These are phyloP conservation scores for Trichoderma semiorbis DNA, from an alignment of 2,329 filamentous ascomycete genomes.

Conservation along the genomic window DNA sequence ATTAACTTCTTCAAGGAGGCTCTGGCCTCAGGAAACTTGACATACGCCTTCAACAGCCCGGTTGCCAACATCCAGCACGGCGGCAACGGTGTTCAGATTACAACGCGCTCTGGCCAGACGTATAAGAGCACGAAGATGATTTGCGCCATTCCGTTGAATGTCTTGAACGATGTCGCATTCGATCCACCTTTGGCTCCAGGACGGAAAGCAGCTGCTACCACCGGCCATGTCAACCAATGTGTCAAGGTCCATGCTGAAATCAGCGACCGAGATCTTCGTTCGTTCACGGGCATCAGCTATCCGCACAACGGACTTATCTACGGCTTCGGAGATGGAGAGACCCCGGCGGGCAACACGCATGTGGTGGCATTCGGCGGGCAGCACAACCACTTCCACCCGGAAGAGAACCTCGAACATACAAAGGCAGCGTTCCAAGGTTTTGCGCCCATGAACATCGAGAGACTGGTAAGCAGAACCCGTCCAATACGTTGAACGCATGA, in stretches of 20 bases:
- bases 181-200: neutral
- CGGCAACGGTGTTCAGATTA: neutral
- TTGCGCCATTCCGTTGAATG: slow-evolving; percentile 9
- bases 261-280: slow-evolving; percentile 10
- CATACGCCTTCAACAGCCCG: slow-evolving; percentile 8
- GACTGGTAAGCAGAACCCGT: neutral
- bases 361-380: slow-evolving; percentile 8
- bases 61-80: slow-evolving; percentile 2
- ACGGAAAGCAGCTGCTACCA: slow-evolving; percentile 3
- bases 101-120: neutral
- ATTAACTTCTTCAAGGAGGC: slow-evolving; percentile 10
- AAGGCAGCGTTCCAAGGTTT: slow-evolving; percentile 3
- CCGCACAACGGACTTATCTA: slow-evolving; percentile 11
- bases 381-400: slow-evolving; percentile 6
- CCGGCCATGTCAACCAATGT: slow-evolving; percentile 9
- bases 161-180: slow-evolving; percentile 7
- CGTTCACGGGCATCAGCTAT: slow-evolving; percentile 10
- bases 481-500: neutral
- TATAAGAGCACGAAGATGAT: slow-evolving; percentile 4
- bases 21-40: neutral
- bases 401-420: slow-evolving; percentile 8
- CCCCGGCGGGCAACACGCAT: slow-evolving; percentile 3
- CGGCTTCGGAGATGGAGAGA: slow-evolving; percentile 4
- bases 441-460: slow-evolving; percentile 2
- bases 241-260: slow-evolving; percentile 14